phyloP scores from a whole-genome alignment of 1,284 basidiomycete species.

The Ceratobasidium sp. region DNA sequence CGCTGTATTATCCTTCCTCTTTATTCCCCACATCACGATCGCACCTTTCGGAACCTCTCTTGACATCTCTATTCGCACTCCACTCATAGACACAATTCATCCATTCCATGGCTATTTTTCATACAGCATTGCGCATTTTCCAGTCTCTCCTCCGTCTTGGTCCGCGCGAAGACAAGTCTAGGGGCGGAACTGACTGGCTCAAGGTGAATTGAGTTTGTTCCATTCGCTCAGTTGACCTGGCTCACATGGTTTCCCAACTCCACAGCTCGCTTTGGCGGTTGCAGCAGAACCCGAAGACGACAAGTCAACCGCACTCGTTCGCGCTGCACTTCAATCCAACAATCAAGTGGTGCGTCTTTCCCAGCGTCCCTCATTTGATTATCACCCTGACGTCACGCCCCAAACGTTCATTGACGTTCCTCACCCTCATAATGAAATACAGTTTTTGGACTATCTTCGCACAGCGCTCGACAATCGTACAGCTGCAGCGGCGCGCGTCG shows the following conservation, averaged over 20 bases:
- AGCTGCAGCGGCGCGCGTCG: slow-evolving; percentile 29
- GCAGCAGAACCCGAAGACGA: slow-evolving; percentile 38
- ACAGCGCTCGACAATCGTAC: slow-evolving; percentile 32
- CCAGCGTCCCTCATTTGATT: slow-evolving; percentile 12
- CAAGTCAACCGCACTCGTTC: slow-evolving; percentile 14
- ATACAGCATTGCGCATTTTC: slow-evolving; percentile 26
- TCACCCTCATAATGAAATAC: background rate
- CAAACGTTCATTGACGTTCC: background rate
- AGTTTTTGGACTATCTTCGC: slow-evolving; percentile 37
- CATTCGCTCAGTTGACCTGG: background rate
- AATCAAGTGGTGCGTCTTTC: slow-evolving; percentile 36
- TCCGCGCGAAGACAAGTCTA: slow-evolving; percentile 21
- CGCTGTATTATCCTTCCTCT: slow-evolving; percentile 33
- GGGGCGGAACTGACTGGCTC: slow-evolving; percentile 33
- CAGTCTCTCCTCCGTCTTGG: slow-evolving; percentile 27
- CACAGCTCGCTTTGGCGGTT: slow-evolving; percentile 33
- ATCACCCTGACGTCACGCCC: slow-evolving; percentile 30
- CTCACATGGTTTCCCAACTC: background rate
- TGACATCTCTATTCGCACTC: background rate
- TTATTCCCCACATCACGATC: slow-evolving; percentile 32
- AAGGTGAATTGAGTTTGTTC: slow-evolving; percentile 17
- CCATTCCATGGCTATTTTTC: slow-evolving; percentile 23
- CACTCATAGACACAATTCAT: slow-evolving; percentile 13
- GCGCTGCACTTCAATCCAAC: slow-evolving; percentile 31
- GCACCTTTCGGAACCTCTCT: background rate